phyloP scores from a whole-genome alignment of 1,284 basidiomycete species.

The Ganoderma multipileum region DNA sequence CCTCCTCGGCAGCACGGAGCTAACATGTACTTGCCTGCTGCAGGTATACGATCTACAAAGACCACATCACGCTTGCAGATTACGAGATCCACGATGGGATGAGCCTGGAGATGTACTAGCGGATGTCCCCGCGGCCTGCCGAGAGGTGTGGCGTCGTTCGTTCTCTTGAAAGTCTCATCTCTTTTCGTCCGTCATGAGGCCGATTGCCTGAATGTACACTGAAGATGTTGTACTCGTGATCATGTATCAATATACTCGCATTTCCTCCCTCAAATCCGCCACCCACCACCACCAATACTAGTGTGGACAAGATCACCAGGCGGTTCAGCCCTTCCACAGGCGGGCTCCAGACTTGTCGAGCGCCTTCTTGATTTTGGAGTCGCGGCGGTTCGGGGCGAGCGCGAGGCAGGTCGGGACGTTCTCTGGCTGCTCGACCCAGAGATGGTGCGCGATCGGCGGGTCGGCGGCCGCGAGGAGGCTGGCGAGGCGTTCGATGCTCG shows the following conservation, averaged over 20 bases:
- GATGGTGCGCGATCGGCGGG: slow-evolving; percentile 47
- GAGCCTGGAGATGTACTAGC: slow-evolving; percentile 91
- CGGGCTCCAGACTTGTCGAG: slow-evolving; percentile 48
- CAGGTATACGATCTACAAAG: slow-evolving; percentile 94
- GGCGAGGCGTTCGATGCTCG: slow-evolving; percentile 46
- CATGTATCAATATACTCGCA: slow-evolving; percentile 4
- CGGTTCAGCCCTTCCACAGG: slow-evolving; percentile 39
- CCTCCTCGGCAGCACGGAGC: not conserved
- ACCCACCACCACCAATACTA: not conserved
- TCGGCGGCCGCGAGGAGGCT: slow-evolving; percentile 37
- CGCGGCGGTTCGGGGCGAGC: slow-evolving; percentile 56
- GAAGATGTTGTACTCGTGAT: slow-evolving; percentile 2
- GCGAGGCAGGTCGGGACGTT: slow-evolving; percentile 58
- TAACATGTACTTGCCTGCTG: not conserved
- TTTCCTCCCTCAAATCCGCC: not conserved
- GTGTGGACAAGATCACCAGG: no score
- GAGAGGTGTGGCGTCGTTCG: not conserved
- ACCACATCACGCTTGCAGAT: slow-evolving; percentile 92
- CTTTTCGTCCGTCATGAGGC: not conserved
- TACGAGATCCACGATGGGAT: slow-evolving; percentile 96
- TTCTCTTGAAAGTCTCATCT: not conserved
- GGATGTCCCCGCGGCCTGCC: not conserved
- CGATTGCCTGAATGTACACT: not conserved
- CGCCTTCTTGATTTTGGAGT: slow-evolving; percentile 48
- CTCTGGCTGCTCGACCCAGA: slow-evolving; percentile 65